Evolutionary conservation across 768 basidiomycete genomes (phyloP).

Genomic region (Inosperma sp.): DNA sequence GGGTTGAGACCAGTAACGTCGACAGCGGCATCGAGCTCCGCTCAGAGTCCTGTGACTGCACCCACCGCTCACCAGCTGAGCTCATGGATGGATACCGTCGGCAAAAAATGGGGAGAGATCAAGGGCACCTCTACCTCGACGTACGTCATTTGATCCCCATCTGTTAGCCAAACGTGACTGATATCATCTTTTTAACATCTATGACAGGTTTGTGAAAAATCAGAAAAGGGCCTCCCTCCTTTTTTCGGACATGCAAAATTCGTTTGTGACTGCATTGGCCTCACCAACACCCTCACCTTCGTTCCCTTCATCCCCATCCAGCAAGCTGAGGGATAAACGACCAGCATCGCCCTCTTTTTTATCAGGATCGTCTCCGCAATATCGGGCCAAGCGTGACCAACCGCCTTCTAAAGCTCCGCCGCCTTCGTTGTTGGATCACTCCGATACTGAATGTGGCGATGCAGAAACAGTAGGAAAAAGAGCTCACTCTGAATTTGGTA

Average conservation of each 20-base stretch:
- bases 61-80: slow-evolving; percentile 26
- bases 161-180: not conserved
- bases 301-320: not conserved
- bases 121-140: slow-evolving; percentile 46
- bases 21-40: not conserved
- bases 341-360: not conserved
- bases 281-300: slow-evolving; percentile 19
- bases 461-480: too few species aligned
- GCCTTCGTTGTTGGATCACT: too few species aligned
- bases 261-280: slow-evolving; percentile 45
- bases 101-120: slow-evolving; percentile 57
- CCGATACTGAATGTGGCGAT: too few species aligned
- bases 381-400: too few species aligned
- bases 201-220: slow-evolving; percentile 54
- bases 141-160: slow-evolving; percentile 36
- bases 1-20: not conserved
- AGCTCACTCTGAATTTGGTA: too few species aligned
- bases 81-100: slow-evolving; percentile 55
- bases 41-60: slow-evolving; percentile 8
- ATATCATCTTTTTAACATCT: not conserved
- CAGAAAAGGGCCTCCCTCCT: slow-evolving; percentile 67
- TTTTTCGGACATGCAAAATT: slow-evolving; percentile 59
- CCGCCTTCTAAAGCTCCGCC: too few species aligned
- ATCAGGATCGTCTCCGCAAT: too few species aligned
- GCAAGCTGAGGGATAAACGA: not conserved